Evolutionary conservation across 306 rosid species (phyloP), one percentile per base, ranked within the genome.

Genomic region (Hylodesmum podocarpum): DNA sequence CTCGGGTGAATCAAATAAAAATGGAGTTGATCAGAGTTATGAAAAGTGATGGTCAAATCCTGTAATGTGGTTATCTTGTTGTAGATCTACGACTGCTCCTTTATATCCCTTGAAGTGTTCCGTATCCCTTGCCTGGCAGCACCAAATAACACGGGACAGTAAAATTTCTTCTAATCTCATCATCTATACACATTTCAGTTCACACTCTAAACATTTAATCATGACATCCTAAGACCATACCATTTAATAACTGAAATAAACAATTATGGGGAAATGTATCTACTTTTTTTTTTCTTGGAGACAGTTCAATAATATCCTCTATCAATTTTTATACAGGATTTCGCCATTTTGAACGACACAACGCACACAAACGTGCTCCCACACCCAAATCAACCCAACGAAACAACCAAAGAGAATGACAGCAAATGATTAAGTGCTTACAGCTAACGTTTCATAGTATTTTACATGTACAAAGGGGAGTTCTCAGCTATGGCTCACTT

Each of bases 401-500:
- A 70, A 36, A 9, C 6, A 27, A 39, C 10, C 16, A 37, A 36
- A 39, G 7, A n/a, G 33, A 63, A 6, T 39, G 10, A 66, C 4
- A 72, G 62, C 9, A 59, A 64, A 47, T 10, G 24, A 46, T 12
- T 8, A 40, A 55, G 19, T 33, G 72, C 51, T 37, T 27, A 46
- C 8, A 62, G 50, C 9, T 27, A 10, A 39, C 49, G 8, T 58
- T 64, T 11, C 36, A 75, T 16, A 36, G 18, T 19, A 44, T 21
- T 46, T 70, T 33, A 47, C 55, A 58, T 5, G 31, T 54, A 37
- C 43, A 73, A 15, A 77, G 36, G 46, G 18, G 8, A 69, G 22
- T 27, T 66, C 33, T 24, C 33, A 66, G 51, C 43, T 53, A 47
- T 46, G 28, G 81, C 68, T 79, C 40, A 29, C 72, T 67, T 47